phyloP scores from a whole-genome alignment of 2,329 filamentous ascomycete genomes.

The Fusarium sp. region DNA sequence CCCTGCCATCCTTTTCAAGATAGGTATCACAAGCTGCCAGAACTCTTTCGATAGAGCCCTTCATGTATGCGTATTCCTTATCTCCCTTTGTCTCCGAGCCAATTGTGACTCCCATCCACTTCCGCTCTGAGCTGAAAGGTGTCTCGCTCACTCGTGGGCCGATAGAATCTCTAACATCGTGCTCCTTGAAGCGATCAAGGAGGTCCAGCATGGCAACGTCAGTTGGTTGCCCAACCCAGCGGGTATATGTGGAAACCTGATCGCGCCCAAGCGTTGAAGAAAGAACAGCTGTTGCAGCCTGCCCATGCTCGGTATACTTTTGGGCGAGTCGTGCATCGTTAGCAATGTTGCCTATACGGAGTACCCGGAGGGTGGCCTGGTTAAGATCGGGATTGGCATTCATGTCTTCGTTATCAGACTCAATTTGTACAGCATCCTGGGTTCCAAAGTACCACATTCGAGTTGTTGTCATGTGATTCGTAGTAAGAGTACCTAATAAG shows the following conservation, averaged over 20 bases:
- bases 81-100: slow-evolving; percentile 70
- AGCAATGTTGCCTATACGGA: slow-evolving; percentile 95
- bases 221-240: slow-evolving; percentile 97
- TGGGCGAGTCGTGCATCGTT: slow-evolving; percentile 90
- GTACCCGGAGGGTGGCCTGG: slow-evolving; percentile 80
- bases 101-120: slow-evolving; percentile 99
- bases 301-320: slow-evolving; percentile 75
- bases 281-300: slow-evolving; percentile 80
- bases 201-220: slow-evolving; percentile 98
- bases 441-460: slow-evolving; percentile 96
- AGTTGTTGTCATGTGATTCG: slow-evolving; percentile 98
- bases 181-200: slow-evolving; percentile 89
- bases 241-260: slow-evolving; percentile 75
- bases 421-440: slow-evolving; percentile 64
- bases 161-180: slow-evolving; percentile 88
- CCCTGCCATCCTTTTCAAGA: slow-evolving; percentile 85
- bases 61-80: slow-evolving; percentile 91
- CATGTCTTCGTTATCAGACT: slow-evolving; percentile 66
- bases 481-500: slow-evolving; percentile 83
- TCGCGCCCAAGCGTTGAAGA: slow-evolving; percentile 81
- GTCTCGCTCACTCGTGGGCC: slow-evolving; percentile 87
- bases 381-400: slow-evolving; percentile 70
- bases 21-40: slow-evolving; percentile 91
- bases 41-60: slow-evolving; percentile 91
- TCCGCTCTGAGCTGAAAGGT: slow-evolving; percentile 95